Percentiles rank a stretch among this genome's conserved stretches.
phyloP scores from a whole-genome alignment of 1,139 yeast genomes.

The Blastobotrys buckinghamii region DNA sequence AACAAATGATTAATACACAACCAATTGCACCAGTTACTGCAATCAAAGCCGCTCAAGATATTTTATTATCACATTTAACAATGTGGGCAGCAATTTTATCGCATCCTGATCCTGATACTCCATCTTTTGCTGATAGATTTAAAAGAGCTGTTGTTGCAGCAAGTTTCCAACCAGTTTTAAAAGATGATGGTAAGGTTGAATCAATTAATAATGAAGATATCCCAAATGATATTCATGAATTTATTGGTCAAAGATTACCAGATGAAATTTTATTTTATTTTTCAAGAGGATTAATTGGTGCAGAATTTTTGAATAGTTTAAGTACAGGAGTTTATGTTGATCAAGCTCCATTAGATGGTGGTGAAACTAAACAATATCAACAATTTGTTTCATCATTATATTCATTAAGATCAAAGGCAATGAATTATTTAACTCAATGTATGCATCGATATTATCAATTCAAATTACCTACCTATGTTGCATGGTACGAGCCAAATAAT shows the following conservation, averaged over 20 bases:
- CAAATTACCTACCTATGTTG: slow-evolving; percentile 44
- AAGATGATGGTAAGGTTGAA: slow-evolving; percentile 62
- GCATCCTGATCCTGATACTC: slow-evolving; percentile 26
- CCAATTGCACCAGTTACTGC: slow-evolving; percentile 31
- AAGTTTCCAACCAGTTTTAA: slow-evolving; percentile 64
- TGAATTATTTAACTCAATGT: slow-evolving; percentile 64
- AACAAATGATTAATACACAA: slow-evolving; percentile 32
- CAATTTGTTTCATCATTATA: slow-evolving; percentile 46
- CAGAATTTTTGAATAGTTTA: slow-evolving; percentile 61
- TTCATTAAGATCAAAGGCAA: slow-evolving; percentile 51
- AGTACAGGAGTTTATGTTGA: slow-evolving; percentile 50
- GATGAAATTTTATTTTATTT: slow-evolving; percentile 80
- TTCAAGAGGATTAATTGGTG: slow-evolving; percentile 67
- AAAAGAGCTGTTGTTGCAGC: slow-evolving; percentile 50
- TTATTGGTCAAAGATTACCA: slow-evolving; percentile 81
- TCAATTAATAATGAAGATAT: slow-evolving; percentile 41
- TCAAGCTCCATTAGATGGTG: slow-evolving; percentile 67
- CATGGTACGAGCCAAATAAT: slow-evolving; percentile 48
- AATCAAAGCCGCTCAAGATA: slow-evolving; percentile 39
- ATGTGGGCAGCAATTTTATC: slow-evolving; percentile 35
- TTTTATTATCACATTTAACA: slow-evolving; percentile 42
- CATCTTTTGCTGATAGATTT: slow-evolving; percentile 36
- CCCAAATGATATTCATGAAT: slow-evolving; percentile 78
- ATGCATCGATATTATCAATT: slow-evolving; percentile 83
- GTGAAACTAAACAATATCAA: slow-evolving; percentile 52